Percentiles rank a stretch among this genome's conserved stretches.
phyloP scores from a whole-genome alignment of 441 rosid genomes.

The Populus hybrid region DNA sequence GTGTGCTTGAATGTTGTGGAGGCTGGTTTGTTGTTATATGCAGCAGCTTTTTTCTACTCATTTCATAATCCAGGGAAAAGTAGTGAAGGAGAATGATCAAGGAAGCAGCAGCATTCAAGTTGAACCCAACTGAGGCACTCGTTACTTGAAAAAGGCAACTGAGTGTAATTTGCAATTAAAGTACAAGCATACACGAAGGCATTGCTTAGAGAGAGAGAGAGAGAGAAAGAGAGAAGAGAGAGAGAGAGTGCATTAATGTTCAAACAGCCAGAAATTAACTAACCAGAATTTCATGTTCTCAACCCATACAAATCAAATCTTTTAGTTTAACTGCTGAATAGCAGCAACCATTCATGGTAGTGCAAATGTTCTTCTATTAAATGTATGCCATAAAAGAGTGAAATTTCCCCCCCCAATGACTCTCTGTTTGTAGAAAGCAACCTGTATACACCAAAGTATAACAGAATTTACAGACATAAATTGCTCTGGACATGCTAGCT shows the following conservation, averaged over 20 bases:
- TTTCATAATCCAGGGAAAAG: conserved; percentile 76
- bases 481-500: no score
- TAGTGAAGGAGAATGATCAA: conserved; percentile 80
- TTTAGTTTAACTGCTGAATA: not conserved
- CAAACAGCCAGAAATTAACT: not conserved
- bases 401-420: not conserved
- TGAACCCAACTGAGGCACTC: conserved; percentile 94
- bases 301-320: not conserved
- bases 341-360: not conserved
- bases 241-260: not conserved
- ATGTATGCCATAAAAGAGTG: not conserved
- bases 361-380: not conserved
- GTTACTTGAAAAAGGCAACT: conserved; percentile 59
- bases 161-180: conserved; percentile 21
- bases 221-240: no score
- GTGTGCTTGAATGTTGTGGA: conserved; percentile 19
- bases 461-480: no score
- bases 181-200: conserved; percentile 10
- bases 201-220: no score
- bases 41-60: conserved; percentile 71
- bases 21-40: conserved; percentile 54
- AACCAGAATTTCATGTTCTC: not conserved
- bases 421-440: not conserved
- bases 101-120: conserved; percentile 91
- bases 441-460: no score